Percentiles rank a stretch among this genome's conserved stretches.
Evolutionary conservation across 768 basidiomycete species (phyloP).

Genomic region (Sarcomyxa edulis): DNA sequence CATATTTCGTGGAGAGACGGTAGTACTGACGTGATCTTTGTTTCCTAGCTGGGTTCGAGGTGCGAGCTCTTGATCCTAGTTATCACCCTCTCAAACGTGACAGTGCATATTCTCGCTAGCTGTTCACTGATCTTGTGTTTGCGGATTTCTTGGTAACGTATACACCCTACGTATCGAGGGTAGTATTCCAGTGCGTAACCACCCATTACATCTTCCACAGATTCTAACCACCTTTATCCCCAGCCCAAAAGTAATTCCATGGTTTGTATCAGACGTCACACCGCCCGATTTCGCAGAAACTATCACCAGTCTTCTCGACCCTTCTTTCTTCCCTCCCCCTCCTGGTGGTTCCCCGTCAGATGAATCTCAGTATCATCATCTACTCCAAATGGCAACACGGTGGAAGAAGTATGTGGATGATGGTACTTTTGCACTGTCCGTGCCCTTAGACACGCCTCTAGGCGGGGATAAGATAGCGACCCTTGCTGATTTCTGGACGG

Average conservation of each 20-base stretch:
- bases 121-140: conserved; percentile 91
- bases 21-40: conserved; percentile 1
- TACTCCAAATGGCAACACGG: conserved; percentile 57
- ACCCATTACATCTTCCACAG: not conserved
- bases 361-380: conserved; percentile 22
- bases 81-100: no score
- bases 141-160: conserved; percentile 90
- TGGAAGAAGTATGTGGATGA: conserved; percentile 69
- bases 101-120: conserved; percentile 32
- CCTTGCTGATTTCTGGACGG: conserved; percentile 63
- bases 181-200: conserved; percentile 81
- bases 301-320: conserved; percentile 52
- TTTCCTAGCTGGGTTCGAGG: conserved; percentile 82
- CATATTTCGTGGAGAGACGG: not conserved
- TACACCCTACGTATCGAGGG: conserved; percentile 75
- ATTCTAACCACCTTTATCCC: not conserved
- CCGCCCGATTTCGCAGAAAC: conserved; percentile 74
- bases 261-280: conserved; percentile 96
- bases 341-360: conserved; percentile 19
- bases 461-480: conserved; percentile 30
- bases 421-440: conserved; percentile 70
- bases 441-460: conserved; percentile 52
- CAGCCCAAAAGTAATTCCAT: conserved; percentile 91
- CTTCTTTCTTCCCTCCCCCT: conserved; percentile 51
- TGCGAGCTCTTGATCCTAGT: conserved; percentile 19